Base-by-base conservation (phyloP, 2,329 filamentous ascomycete genomes). In the Fusarium austroafricanum region DNA sequence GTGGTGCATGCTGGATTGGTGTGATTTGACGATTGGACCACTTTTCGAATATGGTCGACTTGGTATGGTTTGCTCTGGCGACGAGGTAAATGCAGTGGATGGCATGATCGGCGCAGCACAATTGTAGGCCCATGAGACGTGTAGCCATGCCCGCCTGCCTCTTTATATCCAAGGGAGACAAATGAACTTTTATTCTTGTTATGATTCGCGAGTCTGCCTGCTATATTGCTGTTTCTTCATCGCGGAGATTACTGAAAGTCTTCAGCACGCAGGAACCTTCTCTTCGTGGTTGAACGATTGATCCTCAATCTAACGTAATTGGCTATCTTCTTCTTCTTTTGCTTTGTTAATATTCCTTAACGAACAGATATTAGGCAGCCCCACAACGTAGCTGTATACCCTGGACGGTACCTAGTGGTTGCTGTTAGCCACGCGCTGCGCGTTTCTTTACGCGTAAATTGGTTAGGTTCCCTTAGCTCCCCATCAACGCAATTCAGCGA, bases 371-470 rank as follows among this genome's bases (percentile, higher is more conserved):
- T n/a, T n/a, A n/a, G n/a, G n/a, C n/a, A n/a, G n/a, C n/a, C n/a
- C n/a, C n/a, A n/a, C n/a, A n/a, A n/a, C n/a, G n/a, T n/a, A n/a
- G n/a, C n/a, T n/a, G n/a, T n/a, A n/a, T n/a, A n/a, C n/a, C n/a
- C n/a, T n/a, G n/a, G n/a, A n/a, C 28, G 37, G 15, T 23, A 29
- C 23, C n/a, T 17, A 46, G 57, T 12, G 50, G 60, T 64, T 64
- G 52, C 60, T 46, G 9, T 40, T 42, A 21, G 55, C 44, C 47
- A 72, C 63, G 60, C 70, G 70, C 61, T 58, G 45, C 68, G 65
- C 65, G 66, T 66, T 53, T 51, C 43, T 45, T 21, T 44, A 74
- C 75, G 75, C 75, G 75, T 76, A 68, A 76, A 76, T 77, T 68
- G 75, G 73, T 72, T 74, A 72, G 43, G 44, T 33, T 21, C 43